A percentile compares a stretch with the other conserved stretches of the same genome.
These are phyloP conservation scores for Avicennia marina DNA, from an alignment of 257 asterid species.

Conservation along the genomic window DNA sequence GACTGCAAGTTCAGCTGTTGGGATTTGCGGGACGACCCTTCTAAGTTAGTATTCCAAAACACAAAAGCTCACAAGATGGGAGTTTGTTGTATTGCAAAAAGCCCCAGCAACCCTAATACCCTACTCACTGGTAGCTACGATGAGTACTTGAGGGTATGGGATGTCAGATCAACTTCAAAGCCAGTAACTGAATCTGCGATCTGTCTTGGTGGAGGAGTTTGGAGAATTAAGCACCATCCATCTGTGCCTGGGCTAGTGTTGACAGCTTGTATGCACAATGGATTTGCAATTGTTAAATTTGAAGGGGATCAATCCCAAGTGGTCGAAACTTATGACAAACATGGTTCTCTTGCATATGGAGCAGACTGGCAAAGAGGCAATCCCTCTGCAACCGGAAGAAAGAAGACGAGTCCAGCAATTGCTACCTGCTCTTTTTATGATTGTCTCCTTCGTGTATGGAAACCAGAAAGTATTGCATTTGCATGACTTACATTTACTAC, in stretches of 20 bases:
- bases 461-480: not conserved
- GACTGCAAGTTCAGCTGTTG: slow-evolving; percentile 92
- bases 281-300: slow-evolving; percentile 60
- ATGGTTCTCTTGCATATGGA: slow-evolving; percentile 89
- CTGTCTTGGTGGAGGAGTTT: slow-evolving; percentile 78
- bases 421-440: slow-evolving; percentile 97
- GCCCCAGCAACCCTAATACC: slow-evolving; percentile 59
- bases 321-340: slow-evolving; percentile 50
- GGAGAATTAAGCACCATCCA: slow-evolving; percentile 95
- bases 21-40: slow-evolving; percentile 75
- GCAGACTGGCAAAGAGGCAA: slow-evolving; percentile 90
- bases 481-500: no score
- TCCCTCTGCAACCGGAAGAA: slow-evolving; percentile 20
- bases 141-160: slow-evolving; percentile 81
- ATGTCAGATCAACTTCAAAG: slow-evolving; percentile 56
- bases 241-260: slow-evolving; percentile 43
- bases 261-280: slow-evolving; percentile 93
- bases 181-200: slow-evolving; percentile 53
- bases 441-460: slow-evolving; percentile 67
- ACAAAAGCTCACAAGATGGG: slow-evolving; percentile 78
- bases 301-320: slow-evolving; percentile 36
- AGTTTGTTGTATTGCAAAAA: slow-evolving; percentile 70
- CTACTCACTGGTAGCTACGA: slow-evolving; percentile 86
- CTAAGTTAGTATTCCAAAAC: slow-evolving; percentile 54
- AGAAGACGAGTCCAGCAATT: slow-evolving; percentile 34